Conservation (phyloP, 805 yeast genomes). For the Wickerhamiella domercqiae region DNA sequence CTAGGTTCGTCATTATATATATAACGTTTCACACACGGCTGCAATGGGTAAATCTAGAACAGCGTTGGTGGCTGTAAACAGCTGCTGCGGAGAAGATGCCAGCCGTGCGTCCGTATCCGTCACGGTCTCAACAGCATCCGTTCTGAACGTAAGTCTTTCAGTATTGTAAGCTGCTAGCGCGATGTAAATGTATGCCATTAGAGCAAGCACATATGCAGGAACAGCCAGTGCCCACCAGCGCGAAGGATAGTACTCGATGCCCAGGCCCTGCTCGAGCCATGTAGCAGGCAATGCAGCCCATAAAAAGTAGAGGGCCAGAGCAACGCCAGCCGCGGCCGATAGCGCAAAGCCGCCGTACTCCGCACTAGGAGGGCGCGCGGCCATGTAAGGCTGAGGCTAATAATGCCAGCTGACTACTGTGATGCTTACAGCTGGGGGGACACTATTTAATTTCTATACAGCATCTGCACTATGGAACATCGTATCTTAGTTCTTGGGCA, state of each 20-base stretch:
- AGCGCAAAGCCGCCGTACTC: conserved; percentile 85
- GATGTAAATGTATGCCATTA: conserved; percentile 57
- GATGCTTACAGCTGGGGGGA: too few relatives aligned
- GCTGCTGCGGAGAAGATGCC: background rate
- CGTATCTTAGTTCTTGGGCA: too few relatives aligned
- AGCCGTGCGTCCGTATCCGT: conserved; percentile 45
- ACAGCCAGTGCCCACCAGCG: conserved; percentile 81
- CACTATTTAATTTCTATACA: too few relatives aligned
- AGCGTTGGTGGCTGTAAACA: background rate
- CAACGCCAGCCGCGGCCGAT: conserved; percentile 49
- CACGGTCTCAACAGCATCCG: conserved; percentile 47
- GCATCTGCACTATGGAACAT: too few relatives aligned
- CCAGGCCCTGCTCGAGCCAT: conserved; percentile 33
- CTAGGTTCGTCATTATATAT: background rate
- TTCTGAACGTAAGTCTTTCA: conserved; percentile 51
- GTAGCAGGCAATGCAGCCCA: conserved; percentile 66
- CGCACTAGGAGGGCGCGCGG: conserved; percentile 8
- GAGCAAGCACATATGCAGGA: conserved; percentile 55
- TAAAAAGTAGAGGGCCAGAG: conserved; percentile 38
- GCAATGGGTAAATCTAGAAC: conserved; percentile 1
- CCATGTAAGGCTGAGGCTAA: too few relatives aligned
- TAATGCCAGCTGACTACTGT: too few relatives aligned
- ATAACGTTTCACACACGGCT: conserved; percentile 1
- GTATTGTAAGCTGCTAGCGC: conserved; percentile 57
- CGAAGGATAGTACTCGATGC: conserved; percentile 65